Percentiles rank a stretch among this genome's conserved stretches.
Conservation (phyloP, 495 filamentous ascomycete species). For the Neurospora sp. region DNA sequence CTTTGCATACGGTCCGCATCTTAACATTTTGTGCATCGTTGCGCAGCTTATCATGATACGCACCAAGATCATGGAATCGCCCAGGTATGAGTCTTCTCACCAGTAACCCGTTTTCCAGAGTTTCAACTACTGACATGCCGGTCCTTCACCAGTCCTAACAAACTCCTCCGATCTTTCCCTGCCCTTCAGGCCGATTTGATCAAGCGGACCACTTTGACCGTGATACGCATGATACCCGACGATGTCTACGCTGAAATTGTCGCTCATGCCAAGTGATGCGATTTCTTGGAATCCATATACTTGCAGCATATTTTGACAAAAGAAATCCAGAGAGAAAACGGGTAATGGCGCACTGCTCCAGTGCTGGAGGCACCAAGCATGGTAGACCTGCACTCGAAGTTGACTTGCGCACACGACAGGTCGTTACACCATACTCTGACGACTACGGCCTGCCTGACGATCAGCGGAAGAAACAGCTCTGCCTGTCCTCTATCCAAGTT, state of each 20-base stretch:
- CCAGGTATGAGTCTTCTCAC: conserved; percentile 50
- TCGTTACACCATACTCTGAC: background rate
- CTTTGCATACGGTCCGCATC: conserved; percentile 86
- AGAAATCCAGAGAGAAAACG: background rate
- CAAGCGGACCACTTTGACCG: conserved; percentile 64
- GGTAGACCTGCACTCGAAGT: background rate
- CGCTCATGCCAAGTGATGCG: conserved; percentile 60
- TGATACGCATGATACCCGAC: conserved; percentile 77
- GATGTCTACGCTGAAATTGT: conserved; percentile 85
- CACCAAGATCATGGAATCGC: conserved; percentile 67
- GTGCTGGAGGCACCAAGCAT: background rate
- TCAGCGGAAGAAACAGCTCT: background rate
- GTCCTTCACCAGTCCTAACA: conserved; percentile 59
- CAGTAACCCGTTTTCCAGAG: background rate
- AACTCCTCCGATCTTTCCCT: conserved; percentile 81
- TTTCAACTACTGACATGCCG: conserved; percentile 8
- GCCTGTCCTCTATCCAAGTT: background rate
- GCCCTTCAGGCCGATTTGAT: conserved; percentile 71
- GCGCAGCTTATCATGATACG: conserved; percentile 87
- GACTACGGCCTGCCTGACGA: background rate
- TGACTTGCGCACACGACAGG: background rate
- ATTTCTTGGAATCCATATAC: background rate
- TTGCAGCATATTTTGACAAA: background rate
- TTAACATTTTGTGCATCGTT: conserved; percentile 95
- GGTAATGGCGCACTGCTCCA: background rate